phyloP scores from a whole-genome alignment of 139 green algal species.

The Tetraselmis chui region DNA sequence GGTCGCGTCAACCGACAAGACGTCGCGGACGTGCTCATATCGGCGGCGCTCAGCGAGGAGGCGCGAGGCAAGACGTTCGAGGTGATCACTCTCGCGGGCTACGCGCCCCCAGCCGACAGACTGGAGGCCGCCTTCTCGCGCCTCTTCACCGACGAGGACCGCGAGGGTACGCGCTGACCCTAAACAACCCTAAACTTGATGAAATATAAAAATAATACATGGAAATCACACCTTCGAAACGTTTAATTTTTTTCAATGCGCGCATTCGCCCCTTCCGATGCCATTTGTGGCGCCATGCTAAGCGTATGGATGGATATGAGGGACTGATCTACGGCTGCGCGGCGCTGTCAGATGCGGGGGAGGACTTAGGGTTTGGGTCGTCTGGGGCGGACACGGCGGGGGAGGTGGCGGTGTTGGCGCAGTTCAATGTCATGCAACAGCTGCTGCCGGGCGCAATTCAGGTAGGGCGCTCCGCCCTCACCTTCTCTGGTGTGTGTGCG shows the following conservation, averaged over 20 bases:
- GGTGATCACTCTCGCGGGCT: constrained; percentile 8
- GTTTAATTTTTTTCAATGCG: too few species aligned
- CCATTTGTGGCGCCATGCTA: too few species aligned
- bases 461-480: not conserved
- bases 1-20: constrained; percentile 6
- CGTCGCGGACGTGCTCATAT: constrained; percentile 13
- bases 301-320: too few species aligned
- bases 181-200: too few species aligned
- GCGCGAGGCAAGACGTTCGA: constrained; percentile 13
- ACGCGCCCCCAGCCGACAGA: not conserved
- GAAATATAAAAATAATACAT: too few species aligned
- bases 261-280: too few species aligned
- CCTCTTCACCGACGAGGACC: constrained; percentile 11
- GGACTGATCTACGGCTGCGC: too few species aligned
- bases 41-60: not conserved
- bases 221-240: too few species aligned
- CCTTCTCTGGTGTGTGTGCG: too few species aligned
- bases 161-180: not conserved
- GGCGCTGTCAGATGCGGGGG: not conserved
- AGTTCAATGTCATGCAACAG: not conserved
- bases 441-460: constrained; percentile 2
- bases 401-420: not conserved
- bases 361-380: constrained; percentile 11
- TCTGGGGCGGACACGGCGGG: not conserved
- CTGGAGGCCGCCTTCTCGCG: not conserved